Evolutionary conservation across 2,329 filamentous ascomycete genomes (phyloP), one percentile per base, ranked within the genome.

Genomic region (Neofusicoccum laricinum): DNA sequence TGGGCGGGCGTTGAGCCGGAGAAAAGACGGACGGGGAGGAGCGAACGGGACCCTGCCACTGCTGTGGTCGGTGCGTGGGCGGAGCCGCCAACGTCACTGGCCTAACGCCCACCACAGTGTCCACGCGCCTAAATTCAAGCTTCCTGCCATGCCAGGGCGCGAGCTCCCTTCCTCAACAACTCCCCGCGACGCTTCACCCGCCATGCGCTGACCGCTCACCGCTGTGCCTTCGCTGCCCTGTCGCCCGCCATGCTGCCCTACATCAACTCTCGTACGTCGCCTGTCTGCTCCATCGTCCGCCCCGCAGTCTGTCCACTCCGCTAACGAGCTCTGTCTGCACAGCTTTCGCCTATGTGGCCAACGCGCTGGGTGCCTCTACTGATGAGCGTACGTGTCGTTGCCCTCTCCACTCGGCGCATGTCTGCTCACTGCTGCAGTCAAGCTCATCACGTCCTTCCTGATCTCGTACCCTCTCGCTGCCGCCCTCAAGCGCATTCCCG

Each of bases 391-490:
- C 70, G 82, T 66, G 17, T 58, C n/a, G 50, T 40, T 32, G 10
- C 6, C 25, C 41, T 17, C 30, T 14, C 11, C 41, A 11, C 14
- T 41, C 41, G 30, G 15, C 51, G 43, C 21, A n/a, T 57, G 58
- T 21, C 46, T 34, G 36, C 30, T 50, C 51, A 41, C 58, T 61
- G 34, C n/a, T 53, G 64, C 70, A 97, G 93, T 99, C 70, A 99
- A 99, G 77, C 90, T 98, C 70, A 90, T 97, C 71, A 89, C 88
- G 75, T 92, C 91, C 6, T 96, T 98, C 77, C 83, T 99, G 53
- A 78, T 97, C 43, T 98, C 95, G 11, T 99, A 96, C 74, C 95
- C 95, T 2, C 84, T 99, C 63, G 92, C 95, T 53, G 95, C 85
- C 25, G 76, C 96, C 30, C 84, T 99, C 8, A 99, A 99, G 78